Conservation (phyloP, 1,284 basidiomycete species). For the Rhodotorula sp. region DNA sequence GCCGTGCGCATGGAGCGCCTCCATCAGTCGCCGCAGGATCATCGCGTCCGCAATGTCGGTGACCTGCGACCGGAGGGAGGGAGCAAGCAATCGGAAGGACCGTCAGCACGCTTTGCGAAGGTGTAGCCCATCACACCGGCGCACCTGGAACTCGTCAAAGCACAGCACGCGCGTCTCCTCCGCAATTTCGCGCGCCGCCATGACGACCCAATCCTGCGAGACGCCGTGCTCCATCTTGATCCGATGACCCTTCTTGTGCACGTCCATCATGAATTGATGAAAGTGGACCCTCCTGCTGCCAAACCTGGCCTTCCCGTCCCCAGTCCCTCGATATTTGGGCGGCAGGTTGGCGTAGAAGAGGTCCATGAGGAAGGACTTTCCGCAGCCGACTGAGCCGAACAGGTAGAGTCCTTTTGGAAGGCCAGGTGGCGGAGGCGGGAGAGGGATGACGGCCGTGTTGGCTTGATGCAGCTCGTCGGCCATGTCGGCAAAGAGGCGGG, state of each 20-base stretch:
- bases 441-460: conserved; percentile 35
- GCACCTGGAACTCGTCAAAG: conserved; percentile 97
- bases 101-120: too few relatives aligned
- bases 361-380: conserved; percentile 99
- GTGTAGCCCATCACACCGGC: conserved; percentile 40
- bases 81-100: neutral
- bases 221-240: conserved; percentile 67
- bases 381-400: conserved; percentile 96
- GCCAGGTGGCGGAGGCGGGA: conserved; percentile 62
- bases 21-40: conserved; percentile 87
- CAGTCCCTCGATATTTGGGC: conserved; percentile 61
- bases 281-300: conserved; percentile 75
- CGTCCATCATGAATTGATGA: conserved; percentile 98
- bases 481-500: conserved; percentile 41
- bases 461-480: conserved; percentile 36
- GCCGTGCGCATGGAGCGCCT: conserved; percentile 78
- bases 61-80: conserved; percentile 57
- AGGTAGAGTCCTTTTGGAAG: conserved; percentile 86
- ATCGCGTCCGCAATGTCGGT: conserved; percentile 99
- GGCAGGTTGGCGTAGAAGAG: conserved; percentile 91
- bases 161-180: conserved; percentile 81
- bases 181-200: conserved; percentile 86
- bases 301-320: conserved; percentile 5
- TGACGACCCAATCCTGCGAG: conserved; percentile 76
- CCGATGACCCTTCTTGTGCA: conserved; percentile 86